Evolutionary conservation across 441 rosid genomes (phyloP).

Genomic region (Pelargonium myrrhifolium): DNA sequence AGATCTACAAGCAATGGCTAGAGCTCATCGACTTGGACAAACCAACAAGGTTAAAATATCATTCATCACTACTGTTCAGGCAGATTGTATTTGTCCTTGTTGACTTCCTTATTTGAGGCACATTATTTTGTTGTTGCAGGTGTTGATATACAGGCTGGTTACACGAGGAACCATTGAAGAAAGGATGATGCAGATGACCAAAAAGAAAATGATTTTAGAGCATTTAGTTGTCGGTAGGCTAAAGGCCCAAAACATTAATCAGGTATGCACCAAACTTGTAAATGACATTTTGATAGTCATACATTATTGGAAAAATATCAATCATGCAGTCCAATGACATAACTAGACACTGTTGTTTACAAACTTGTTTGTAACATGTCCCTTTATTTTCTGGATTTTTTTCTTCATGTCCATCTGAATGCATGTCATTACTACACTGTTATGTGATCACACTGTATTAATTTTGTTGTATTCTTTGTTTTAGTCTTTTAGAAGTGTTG

Average conservation of each 20-base stretch:
- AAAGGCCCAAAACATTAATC: constrained; percentile 92
- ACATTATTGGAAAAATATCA: neutral
- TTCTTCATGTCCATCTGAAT: neutral
- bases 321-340: neutral
- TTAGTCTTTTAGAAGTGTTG: neutral
- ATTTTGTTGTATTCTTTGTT: neutral
- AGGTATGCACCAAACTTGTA: constrained; percentile 40
- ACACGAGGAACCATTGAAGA: constrained; percentile 94
- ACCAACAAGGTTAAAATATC: constrained; percentile 65
- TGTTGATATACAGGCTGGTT: constrained; percentile 87
- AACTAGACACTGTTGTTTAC: neutral
- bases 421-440: neutral
- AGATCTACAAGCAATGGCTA: constrained; percentile 99
- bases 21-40: constrained; percentile 99
- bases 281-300: neutral
- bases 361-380: neutral
- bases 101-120: constrained; percentile 10
- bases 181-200: constrained; percentile 98
- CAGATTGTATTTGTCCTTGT: neutral
- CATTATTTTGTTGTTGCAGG: constrained; percentile 42
- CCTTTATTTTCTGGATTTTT: neutral
- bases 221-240: constrained; percentile 99
- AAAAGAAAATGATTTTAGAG: constrained; percentile 98
- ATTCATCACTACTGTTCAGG: constrained; percentile 9
- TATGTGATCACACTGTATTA: neutral